phyloP scores from a whole-genome alignment of 2,329 filamentous ascomycete species.

The Phoma sp. region DNA sequence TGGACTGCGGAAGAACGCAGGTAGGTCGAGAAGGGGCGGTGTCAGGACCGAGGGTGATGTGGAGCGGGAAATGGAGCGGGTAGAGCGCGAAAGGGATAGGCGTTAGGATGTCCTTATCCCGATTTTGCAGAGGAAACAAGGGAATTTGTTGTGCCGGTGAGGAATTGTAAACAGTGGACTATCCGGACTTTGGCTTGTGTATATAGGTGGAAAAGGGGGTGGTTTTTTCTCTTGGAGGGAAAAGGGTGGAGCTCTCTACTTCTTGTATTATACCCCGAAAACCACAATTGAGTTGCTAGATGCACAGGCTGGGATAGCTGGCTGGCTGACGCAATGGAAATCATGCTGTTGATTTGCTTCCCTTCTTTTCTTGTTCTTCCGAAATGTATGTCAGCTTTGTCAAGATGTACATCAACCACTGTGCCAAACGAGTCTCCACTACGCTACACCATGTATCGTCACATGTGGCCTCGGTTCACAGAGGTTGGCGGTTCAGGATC shows the following conservation, averaged over 20 bases:
- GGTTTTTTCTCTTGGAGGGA: neutral
- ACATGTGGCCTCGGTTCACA: no score
- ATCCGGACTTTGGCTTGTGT: no score
- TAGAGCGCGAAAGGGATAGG: constrained; percentile 40
- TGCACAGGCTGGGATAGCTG: neutral
- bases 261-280: constrained; percentile 16
- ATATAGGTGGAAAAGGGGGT: no score
- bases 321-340: neutral
- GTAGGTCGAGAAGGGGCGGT: constrained; percentile 37
- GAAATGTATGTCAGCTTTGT: neutral
- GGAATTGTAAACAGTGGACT: no score
- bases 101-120: constrained; percentile 13
- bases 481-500: no score
- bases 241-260: constrained; percentile 1
- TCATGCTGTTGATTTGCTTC: neutral
- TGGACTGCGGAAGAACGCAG: constrained; percentile 41
- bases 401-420: neutral
- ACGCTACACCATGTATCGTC: no score
- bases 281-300: constrained; percentile 3
- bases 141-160: neutral
- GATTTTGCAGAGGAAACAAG: neutral
- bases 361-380: neutral
- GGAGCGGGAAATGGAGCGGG: constrained; percentile 41
- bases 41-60: constrained; percentile 42
- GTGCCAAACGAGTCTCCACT: no score